Conservation (phyloP, 1,284 basidiomycete species). For the Cerioporus squamosus region DNA sequence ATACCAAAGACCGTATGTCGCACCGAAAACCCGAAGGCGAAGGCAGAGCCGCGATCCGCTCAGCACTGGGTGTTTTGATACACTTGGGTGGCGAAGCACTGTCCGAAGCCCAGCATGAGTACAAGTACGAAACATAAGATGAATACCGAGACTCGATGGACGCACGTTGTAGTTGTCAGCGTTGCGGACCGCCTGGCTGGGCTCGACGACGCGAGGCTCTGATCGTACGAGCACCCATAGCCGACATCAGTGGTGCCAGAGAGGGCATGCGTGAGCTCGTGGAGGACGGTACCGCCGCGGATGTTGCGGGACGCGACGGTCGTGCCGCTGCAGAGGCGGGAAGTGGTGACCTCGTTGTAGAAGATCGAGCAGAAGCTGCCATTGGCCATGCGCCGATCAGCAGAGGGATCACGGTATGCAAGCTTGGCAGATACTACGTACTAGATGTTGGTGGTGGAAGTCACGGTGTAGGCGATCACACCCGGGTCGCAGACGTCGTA, state of each 20-base stretch:
- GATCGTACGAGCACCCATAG: slow-evolving; percentile 32
- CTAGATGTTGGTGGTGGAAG: slow-evolving; percentile 27
- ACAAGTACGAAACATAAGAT: background rate
- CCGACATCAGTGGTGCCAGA: slow-evolving; percentile 30
- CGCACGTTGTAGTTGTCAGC: slow-evolving; percentile 37
- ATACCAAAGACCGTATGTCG: no score
- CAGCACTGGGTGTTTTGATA: slow-evolving; percentile 33
- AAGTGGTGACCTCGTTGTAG: slow-evolving; percentile 28
- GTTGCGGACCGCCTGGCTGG: slow-evolving; percentile 22
- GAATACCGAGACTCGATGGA: background rate
- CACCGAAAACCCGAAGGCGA: no score
- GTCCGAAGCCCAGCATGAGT: background rate
- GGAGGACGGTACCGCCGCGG: slow-evolving; percentile 31
- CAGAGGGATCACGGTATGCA: no score
- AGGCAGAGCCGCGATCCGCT: background rate
- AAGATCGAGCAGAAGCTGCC: slow-evolving; percentile 29
- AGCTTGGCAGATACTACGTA: slow-evolving; percentile 1
- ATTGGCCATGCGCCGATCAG: no score
- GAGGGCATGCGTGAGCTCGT: slow-evolving; percentile 33
- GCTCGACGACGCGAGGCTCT: slow-evolving; percentile 23
- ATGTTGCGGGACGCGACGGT: slow-evolving; percentile 29
- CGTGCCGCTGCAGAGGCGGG: slow-evolving; percentile 29
- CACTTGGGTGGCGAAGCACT: slow-evolving; percentile 36
- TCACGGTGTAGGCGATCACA: slow-evolving; percentile 31
- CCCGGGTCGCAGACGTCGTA: slow-evolving; percentile 25